Base-by-base conservation (phyloP, 106 monocot genomes). In the Platanthera guangdongensis region DNA sequence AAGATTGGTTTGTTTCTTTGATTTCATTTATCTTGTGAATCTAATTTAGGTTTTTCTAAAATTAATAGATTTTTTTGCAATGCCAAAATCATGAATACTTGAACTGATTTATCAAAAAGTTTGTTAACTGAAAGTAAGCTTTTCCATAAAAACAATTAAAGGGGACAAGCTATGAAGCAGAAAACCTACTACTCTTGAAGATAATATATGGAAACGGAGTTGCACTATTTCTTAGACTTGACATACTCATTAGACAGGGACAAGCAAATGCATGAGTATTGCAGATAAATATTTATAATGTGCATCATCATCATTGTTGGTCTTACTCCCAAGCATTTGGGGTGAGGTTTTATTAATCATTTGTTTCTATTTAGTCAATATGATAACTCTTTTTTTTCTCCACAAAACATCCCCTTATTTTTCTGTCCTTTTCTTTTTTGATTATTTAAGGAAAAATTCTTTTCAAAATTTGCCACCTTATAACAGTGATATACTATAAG, bases 1-100 rank as follows among this genome's bases (percentile, higher is more conserved):
- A 30, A 10, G 32, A 12, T 67, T 67, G 67, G 67, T 60, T 25
- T 67, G 67, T 39, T 70, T 14, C 45, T 70, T 16, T 70, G 47
- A 70, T 48, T 46, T 11, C 47, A 47, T 70, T 7, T 7, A 47
- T 70, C 15, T 15, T 48, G 4, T 48, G n/a, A 70, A 70, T 65
- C 10, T 10, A 32, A 65, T 11, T 11, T 11, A 65, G 32, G 4
- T 32, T 65, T 30, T 2, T 32, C 32, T 32, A 65, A 32, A 32
- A 19, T 60, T 65, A 30, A 10, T 65, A n/a, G 65, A 65, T 30
- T 65, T 25, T 65, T 65, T 65, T 65, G 30, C 64, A 28, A 64
- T 25, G 25, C 25, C 25, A n/a, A 65, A 60, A 9, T 60, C 65
- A 32, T 8, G 65, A 65, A 32, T 11, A 11, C 65, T 32, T 6